A percentile compares a stretch with the other conserved stretches of the same genome.
Conservation (phyloP, 192 early-diverging fungal species). For the Spinellus fusiger region DNA sequence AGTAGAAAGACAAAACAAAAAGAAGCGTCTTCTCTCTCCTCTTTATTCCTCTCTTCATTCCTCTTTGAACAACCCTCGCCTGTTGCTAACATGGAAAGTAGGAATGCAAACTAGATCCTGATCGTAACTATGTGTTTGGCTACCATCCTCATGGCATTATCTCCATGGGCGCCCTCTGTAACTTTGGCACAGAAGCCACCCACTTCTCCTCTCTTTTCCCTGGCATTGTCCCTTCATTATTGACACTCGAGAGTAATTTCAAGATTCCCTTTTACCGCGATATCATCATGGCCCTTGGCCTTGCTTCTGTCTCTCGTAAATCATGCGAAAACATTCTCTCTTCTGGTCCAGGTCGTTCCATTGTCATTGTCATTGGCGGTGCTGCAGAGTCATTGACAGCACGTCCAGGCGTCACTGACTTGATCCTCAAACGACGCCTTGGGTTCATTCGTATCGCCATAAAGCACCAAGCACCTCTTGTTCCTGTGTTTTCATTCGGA, state of each 20-base stretch:
- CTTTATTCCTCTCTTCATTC: neutral
- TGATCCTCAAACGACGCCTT: conserved; percentile 71
- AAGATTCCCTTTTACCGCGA: conserved; percentile 83
- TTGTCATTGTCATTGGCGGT: conserved; percentile 88
- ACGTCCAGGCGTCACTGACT: conserved; percentile 52
- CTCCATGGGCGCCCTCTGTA: conserved; percentile 71
- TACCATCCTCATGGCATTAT: conserved; percentile 94
- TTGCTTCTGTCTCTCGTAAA: conserved; percentile 66
- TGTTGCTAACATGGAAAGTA: too few species aligned
- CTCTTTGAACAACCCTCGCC: neutral
- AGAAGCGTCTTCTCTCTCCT: neutral
- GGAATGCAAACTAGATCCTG: conserved; percentile 79
- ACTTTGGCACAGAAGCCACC: conserved; percentile 79
- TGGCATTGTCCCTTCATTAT: conserved; percentile 69
- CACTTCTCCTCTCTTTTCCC: conserved; percentile 70
- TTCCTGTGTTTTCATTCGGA: conserved; percentile 90
- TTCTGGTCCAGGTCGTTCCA: conserved; percentile 59
- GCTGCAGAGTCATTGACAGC: conserved; percentile 79
- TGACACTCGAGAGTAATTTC: conserved; percentile 85
- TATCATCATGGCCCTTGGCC: conserved; percentile 70
- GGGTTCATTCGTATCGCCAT: conserved; percentile 93
- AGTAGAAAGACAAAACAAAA: neutral
- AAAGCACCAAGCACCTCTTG: conserved; percentile 63
- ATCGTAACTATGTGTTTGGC: conserved; percentile 83
- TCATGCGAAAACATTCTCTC: conserved; percentile 75